Evolutionary conservation across 768 basidiomycete genomes (phyloP).

Genomic region (Bullera alba): DNA sequence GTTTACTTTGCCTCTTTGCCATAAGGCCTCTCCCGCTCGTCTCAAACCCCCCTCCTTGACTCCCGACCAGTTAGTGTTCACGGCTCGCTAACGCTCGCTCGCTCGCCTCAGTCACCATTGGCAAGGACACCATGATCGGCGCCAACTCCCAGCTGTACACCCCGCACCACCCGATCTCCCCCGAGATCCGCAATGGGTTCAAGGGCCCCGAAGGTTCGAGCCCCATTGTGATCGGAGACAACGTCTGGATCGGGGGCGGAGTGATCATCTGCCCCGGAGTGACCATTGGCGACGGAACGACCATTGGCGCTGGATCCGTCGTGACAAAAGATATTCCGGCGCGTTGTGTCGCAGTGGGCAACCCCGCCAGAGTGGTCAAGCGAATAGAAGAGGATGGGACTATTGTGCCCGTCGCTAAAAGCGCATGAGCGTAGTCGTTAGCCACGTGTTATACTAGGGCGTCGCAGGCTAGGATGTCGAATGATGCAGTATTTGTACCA

Average conservation of each 20-base stretch:
- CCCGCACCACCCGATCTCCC: constrained; percentile 31
- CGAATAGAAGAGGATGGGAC: constrained; percentile 33
- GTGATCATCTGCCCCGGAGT: constrained; percentile 41
- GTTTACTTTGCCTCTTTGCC: neutral
- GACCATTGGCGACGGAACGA: constrained; percentile 41
- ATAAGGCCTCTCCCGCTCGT: neutral
- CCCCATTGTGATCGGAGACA: constrained; percentile 43
- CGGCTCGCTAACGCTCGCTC: neutral
- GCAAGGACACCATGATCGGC: constrained; percentile 40
- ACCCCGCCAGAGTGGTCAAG: constrained; percentile 45
- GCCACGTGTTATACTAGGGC: too few species aligned
- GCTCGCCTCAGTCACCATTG: constrained; percentile 31
- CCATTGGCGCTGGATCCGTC: constrained; percentile 43
- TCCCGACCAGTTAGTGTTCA: neutral
- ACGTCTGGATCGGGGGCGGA: constrained; percentile 47
- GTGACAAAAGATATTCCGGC: constrained; percentile 40
- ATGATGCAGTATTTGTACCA: neutral
- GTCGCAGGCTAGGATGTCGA: too few species aligned
- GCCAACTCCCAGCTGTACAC: constrained; percentile 40
- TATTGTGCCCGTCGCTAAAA: constrained; percentile 6
- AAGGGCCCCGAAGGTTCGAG: constrained; percentile 40
- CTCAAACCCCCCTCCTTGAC: neutral
- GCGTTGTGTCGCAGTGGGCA: constrained; percentile 43
- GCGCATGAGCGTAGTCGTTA: too few species aligned
- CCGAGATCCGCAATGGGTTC: constrained; percentile 39